Conservation (phyloP, 192 early-diverging fungal species). For the Coemansia sp. region DNA sequence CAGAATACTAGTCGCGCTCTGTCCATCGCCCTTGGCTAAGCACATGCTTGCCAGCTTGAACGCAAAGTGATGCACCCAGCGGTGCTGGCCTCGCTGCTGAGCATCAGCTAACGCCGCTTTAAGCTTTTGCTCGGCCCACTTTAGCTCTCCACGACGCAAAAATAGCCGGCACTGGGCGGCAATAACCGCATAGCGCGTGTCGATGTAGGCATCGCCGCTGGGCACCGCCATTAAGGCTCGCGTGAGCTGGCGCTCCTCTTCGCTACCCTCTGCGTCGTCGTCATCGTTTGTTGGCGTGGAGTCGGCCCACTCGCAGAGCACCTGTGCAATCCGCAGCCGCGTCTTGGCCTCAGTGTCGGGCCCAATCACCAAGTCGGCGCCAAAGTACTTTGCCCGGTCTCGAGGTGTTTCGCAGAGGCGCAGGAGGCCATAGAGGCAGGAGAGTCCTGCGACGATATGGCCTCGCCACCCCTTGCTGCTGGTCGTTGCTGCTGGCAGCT, state of each 20-base stretch:
- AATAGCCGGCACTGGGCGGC: constrained; percentile 37
- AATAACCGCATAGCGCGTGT: constrained; percentile 22
- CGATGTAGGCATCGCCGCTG: constrained; percentile 19
- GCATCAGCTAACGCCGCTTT: constrained; percentile 28
- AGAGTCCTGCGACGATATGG: constrained; percentile 20
- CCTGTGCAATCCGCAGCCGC: constrained; percentile 45
- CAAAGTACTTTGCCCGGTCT: constrained; percentile 10
- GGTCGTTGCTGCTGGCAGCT: background rate
- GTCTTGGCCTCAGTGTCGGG: constrained; percentile 45
- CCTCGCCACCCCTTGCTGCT: constrained; percentile 10
- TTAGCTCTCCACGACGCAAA: constrained; percentile 23
- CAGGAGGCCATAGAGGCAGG: constrained; percentile 40
- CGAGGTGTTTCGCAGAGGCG: constrained; percentile 20
- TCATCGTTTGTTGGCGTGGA: too few species aligned
- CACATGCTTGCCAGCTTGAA: constrained; percentile 33
- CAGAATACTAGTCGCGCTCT: constrained; percentile 11
- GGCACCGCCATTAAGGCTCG: constrained; percentile 42
- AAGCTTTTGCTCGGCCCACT: constrained; percentile 45
- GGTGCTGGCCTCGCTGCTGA: constrained; percentile 24
- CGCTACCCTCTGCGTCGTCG: constrained; percentile 6
- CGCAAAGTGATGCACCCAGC: constrained; percentile 38
- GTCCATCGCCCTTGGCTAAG: constrained; percentile 8
- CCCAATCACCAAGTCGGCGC: constrained; percentile 4
- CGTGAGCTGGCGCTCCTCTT: constrained; percentile 37
- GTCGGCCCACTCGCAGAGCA: constrained; percentile 29